Evolutionary conservation across 2,329 filamentous ascomycete species (phyloP).

Genomic region (Penicillium sp.): DNA sequence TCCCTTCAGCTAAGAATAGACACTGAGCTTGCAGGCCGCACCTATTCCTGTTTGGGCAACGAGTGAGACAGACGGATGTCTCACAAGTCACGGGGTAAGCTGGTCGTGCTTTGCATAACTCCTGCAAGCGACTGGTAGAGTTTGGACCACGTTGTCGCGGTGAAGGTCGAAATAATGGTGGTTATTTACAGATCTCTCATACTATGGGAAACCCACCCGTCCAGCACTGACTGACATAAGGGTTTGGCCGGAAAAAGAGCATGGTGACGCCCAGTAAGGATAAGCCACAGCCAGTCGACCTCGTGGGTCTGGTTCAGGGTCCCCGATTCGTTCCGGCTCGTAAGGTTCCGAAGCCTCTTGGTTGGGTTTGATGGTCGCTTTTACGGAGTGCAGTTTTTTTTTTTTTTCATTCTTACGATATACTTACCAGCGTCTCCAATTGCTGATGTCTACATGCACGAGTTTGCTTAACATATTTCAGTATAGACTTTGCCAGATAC

Average conservation of each 20-base stretch:
- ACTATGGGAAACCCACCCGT: too few species aligned
- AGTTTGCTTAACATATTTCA: not conserved
- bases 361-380: not conserved
- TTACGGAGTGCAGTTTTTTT: not conserved
- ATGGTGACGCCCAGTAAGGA: constrained; percentile 5
- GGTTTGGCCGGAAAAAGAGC: not conserved
- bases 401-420: not conserved
- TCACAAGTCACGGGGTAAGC: not conserved
- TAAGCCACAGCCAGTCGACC: not conserved
- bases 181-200: too few species aligned
- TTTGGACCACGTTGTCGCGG: not conserved
- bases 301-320: constrained; percentile 14
- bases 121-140: not conserved
- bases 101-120: not conserved
- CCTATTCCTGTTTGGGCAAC: not conserved
- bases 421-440: not conserved
- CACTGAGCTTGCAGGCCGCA: not conserved
- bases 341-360: constrained; percentile 16
- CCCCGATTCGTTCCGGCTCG: constrained; percentile 19
- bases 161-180: not conserved
- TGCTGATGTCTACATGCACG: not conserved
- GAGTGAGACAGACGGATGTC: constrained; percentile 5
- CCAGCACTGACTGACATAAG: too few species aligned
- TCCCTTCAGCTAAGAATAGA: constrained; percentile 15
- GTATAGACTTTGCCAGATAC: not conserved